Percentiles rank a stretch among this genome's conserved stretches.
Conservation (phyloP, 2,329 filamentous ascomycete genomes). For the Akanthomyces lecanii region DNA sequence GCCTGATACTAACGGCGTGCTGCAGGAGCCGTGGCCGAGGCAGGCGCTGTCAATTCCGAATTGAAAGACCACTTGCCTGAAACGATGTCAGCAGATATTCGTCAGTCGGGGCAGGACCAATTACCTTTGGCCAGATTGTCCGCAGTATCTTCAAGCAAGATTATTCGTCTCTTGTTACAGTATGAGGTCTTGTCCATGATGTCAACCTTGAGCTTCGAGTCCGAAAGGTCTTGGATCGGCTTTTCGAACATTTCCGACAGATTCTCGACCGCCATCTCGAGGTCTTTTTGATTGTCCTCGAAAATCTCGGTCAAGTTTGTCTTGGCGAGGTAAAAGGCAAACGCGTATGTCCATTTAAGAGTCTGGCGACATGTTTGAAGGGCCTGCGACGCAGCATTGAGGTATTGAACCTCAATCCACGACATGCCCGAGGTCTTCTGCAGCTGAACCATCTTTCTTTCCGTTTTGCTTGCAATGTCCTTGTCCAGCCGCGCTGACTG, state of each 20-base stretch:
- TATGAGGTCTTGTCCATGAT: conserved; percentile 99
- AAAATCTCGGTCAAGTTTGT: conserved; percentile 98
- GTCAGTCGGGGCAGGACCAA: not conserved
- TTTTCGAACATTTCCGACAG: conserved; percentile 99
- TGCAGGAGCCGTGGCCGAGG: conserved; percentile 1
- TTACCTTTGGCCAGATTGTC: conserved; percentile 84
- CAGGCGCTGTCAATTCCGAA: conserved; percentile 24
- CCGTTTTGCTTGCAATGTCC: conserved; percentile 91
- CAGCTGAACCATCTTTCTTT: conserved; percentile 97
- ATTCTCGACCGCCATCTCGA: conserved; percentile 95
- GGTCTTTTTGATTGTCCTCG: conserved; percentile 96
- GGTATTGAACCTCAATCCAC: conserved; percentile 98
- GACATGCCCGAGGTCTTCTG: conserved; percentile 93
- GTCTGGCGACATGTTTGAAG: conserved; percentile 97
- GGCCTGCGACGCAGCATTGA: conserved; percentile 87
- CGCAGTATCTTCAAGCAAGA: conserved; percentile 86
- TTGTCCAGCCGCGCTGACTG: conserved; percentile 95
- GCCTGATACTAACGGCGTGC: not conserved
- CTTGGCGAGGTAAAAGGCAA: conserved; percentile 92
- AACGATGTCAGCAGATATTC: conserved; percentile 25
- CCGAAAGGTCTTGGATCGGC: conserved; percentile 78
- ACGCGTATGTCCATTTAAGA: conserved; percentile 98
- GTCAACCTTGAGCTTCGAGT: conserved; percentile 89
- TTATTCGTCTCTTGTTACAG: conserved; percentile 87
- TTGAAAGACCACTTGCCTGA: conserved; percentile 47